Evolutionary conservation across 2,329 filamentous ascomycete genomes (phyloP), one percentile per base, ranked within the genome.

Genomic region (Cercospora brassicicola): DNA sequence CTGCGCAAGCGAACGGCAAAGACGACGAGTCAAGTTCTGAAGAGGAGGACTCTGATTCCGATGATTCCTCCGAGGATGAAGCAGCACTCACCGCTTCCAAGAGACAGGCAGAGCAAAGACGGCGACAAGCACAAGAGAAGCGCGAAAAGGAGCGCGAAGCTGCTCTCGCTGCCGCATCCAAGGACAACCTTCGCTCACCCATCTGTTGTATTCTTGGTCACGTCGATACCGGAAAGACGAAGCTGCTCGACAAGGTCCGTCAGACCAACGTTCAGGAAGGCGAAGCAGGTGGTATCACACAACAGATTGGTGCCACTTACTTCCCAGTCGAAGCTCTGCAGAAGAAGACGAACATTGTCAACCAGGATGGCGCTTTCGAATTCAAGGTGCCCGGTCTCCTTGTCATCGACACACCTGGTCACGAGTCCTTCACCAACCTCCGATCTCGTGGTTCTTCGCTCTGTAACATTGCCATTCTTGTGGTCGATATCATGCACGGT

Each of bases 181-280:
- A 92, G 81, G 94, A 99, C 79, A 90, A 99, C 81, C 88, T 99
- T 66, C 93, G 95, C 67, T 98, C 95, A 48, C 95, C 95, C 63
- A 99, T 99, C 82, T 98, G 95, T 86, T 98, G 94, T 90, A 99
- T 99, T 87, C 89, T 99, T 72, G 95, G 95, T 77, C 95, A 99
- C 88, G 95, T 99, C 88, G 95, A 99, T 89, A 99, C 96, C 56
- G 95, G 95, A 80, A 99, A 99, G 85, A 99, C 95, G n/a, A 99
- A 98, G 84, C 85, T 99, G 71, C 87, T 99, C 67, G 95, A 99
- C 85, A 99, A 99, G 85, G 92, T 99, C 78, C 91, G 95, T 77
- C 93, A 97, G 81, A 98, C 95, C 67, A 98, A 99, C 78, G 95
- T 99, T 39, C 96, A 99, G 79, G 95, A 98, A 82, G 95, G 95